Base-by-base conservation (phyloP, 208 protist species). In the Leishmania aethiopica region DNA sequence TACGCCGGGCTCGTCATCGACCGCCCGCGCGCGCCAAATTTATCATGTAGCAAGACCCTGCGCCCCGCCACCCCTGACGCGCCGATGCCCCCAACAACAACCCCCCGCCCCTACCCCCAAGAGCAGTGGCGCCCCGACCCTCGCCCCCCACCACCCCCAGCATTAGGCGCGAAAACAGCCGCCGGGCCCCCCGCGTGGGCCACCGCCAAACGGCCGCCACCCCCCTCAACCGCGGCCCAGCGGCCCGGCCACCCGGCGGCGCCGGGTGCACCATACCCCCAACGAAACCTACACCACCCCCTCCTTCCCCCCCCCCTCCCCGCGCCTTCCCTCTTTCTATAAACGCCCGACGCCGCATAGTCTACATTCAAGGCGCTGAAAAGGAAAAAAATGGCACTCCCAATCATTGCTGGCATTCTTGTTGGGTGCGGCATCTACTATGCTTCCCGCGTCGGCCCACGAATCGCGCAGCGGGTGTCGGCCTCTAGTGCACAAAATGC, bases 361-460 rank as follows among this genome's bases (percentile, higher is more conserved):
- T 1, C 35, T 4, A 19, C 32, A 70, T 1, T 7, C n/a, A 15
- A 70, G 13, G 13, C 64, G 11, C 64, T 62, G 57, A 84, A 74
- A 82, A 55, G 69, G 22, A 75, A 70, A 64, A 79, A 76, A 37
- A 92, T 92, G 89, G 84, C 70, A 28, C 60, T 86, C 2, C 85
- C 86, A 17, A 82, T 94, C 55, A 2, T 90, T 0, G 88, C 90
- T 4, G 90, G 88, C 32, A 79, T 95, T 32, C 35, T 87, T 0
- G 74, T 86, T 1, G 88, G 90, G 22, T 86, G 89, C 51, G 91
- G 86, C 5, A 60, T 88, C 13, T 94, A 92, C 79, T 96, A 96
- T 70, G 72, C 79, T 32, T 60, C 74, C 1, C 86, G 91, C 10
- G 35, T 96, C 42, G 89, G 75, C 7, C 92, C 93, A 1, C 88